Evolutionary conservation across 164 flowering plant genomes (phyloP).

Genomic region (Warburgia ugandensis): DNA sequence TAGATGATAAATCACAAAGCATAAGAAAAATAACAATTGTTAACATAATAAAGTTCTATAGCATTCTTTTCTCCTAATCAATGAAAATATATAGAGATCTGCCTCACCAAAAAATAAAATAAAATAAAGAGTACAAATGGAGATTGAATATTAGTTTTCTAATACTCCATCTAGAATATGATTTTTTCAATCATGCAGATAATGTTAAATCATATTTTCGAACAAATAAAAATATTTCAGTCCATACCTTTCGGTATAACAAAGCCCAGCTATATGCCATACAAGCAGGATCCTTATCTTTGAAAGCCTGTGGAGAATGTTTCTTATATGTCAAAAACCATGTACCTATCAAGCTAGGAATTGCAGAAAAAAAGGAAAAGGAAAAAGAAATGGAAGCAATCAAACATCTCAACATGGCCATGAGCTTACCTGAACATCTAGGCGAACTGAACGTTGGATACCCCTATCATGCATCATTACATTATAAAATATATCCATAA

Average conservation of each 20-base stretch:
- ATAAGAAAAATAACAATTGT: no score
- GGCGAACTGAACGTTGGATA: conserved; percentile 65
- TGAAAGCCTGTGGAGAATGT: conserved; percentile 55
- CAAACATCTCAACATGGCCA: conserved; percentile 8
- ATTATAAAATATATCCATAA: conserved; percentile 62
- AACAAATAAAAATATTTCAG: neutral
- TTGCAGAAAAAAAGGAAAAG: neutral
- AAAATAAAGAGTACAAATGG: no score
- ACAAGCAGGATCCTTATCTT: conserved; percentile 86
- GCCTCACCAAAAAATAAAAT: no score
- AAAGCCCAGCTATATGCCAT: conserved; percentile 66
- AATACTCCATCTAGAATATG: no score
- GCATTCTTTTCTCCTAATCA: no score
- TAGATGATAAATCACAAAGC: no score
- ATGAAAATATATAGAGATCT: no score
- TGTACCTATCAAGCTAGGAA: neutral
- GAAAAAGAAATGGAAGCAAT: conserved; percentile 2
- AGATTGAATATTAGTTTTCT: no score
- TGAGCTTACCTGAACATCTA: conserved; percentile 61
- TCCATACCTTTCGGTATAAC: conserved; percentile 64
- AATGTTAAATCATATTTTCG: no score
- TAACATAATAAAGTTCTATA: no score
- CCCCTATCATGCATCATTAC: conserved; percentile 55
- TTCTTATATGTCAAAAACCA: conserved; percentile 1
- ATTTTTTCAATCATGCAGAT: no score